phyloP scores from a whole-genome alignment of 805 yeast species.

The Kodamaea sagamina region DNA sequence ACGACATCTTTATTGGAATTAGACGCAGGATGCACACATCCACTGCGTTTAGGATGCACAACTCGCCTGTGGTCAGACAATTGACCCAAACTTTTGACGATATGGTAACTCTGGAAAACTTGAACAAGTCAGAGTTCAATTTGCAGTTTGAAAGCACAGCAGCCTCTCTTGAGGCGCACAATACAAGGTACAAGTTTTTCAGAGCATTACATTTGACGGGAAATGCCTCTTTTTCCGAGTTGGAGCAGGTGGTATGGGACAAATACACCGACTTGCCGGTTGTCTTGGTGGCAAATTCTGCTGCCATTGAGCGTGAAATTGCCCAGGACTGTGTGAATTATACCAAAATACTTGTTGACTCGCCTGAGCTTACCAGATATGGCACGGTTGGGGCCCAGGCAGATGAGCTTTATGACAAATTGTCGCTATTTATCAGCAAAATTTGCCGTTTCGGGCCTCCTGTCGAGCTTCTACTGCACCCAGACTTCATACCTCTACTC shows the following conservation, averaged over 20 bases:
- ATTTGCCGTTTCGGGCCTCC: slow-evolving; percentile 27
- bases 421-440: slow-evolving; percentile 31
- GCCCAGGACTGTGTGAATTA: slow-evolving; percentile 31
- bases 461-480: slow-evolving; percentile 3
- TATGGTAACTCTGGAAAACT: neutral
- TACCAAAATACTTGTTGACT: slow-evolving; percentile 37
- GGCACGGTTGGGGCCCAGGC: slow-evolving; percentile 14
- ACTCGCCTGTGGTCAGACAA: neutral
- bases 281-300: neutral
- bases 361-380: slow-evolving; percentile 23
- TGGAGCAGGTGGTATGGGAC: slow-evolving; percentile 26
- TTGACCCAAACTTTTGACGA: neutral
- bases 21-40: slow-evolving; percentile 40
- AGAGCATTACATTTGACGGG: slow-evolving; percentile 29
- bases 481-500: slow-evolving; percentile 34
- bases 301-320: slow-evolving; percentile 13
- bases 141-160: neutral
- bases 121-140: neutral
- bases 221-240: slow-evolving; percentile 26
- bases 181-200: slow-evolving; percentile 21
- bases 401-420: slow-evolving; percentile 24
- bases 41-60: neutral
- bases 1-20: slow-evolving; percentile 27
- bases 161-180: neutral
- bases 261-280: slow-evolving; percentile 26